Conservation (phyloP, 2,329 filamentous ascomycete species). For the Hypomyces perniciosus region DNA sequence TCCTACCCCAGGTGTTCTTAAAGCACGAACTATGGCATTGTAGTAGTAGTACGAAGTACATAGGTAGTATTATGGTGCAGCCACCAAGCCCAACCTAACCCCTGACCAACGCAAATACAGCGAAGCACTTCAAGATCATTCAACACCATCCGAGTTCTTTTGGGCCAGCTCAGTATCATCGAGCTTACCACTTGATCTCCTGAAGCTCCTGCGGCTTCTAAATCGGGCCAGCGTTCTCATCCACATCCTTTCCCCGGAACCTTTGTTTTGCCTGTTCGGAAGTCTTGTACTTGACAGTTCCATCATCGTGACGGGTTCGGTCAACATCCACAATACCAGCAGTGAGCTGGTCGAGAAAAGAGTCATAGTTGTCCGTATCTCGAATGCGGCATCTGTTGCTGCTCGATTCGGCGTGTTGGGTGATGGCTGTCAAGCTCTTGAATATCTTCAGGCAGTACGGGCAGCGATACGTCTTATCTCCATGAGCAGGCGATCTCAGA, state of each 20-base stretch:
- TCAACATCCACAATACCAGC: constrained; percentile 26
- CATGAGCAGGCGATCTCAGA: constrained; percentile 39
- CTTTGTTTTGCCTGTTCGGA: constrained; percentile 12
- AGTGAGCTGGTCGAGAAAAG: constrained; percentile 28
- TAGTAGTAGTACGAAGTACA: too few species aligned
- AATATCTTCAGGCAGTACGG: constrained; percentile 40
- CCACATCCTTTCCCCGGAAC: background rate
- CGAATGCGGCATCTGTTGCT: constrained; percentile 38
- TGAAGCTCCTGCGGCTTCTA: background rate
- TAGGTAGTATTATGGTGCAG: too few species aligned
- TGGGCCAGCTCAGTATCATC: too few species aligned
- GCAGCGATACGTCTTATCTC: constrained; percentile 31
- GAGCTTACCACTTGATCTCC: background rate
- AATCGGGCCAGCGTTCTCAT: background rate
- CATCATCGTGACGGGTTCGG: constrained; percentile 18
- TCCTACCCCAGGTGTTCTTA: too few species aligned
- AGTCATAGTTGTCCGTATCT: constrained; percentile 30
- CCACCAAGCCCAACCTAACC: too few species aligned
- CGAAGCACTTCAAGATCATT: too few species aligned
- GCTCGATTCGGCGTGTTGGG: constrained; percentile 43
- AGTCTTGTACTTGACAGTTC: constrained; percentile 23
- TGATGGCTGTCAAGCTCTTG: constrained; percentile 35
- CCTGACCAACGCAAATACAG: too few species aligned
- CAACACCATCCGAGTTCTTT: too few species aligned
- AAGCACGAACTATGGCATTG: too few species aligned